phyloP scores from a whole-genome alignment of 75 land plant genomes.

The Picea glauca region DNA sequence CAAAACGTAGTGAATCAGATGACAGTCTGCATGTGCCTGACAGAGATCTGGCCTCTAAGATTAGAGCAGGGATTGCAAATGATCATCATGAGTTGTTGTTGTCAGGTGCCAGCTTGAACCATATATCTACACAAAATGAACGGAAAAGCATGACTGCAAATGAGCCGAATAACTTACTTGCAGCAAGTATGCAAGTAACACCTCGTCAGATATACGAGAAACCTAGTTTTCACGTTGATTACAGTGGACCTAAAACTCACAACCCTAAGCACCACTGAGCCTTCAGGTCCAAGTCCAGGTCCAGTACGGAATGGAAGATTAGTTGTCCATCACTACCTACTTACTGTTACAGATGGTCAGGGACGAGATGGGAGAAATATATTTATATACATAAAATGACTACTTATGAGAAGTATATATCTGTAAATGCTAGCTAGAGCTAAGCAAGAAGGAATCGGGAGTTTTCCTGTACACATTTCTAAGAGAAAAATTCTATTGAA shows the following conservation, averaged over 20 bases:
- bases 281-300: neutral
- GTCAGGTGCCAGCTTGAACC: slow-evolving; percentile 4
- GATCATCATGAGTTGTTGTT: neutral
- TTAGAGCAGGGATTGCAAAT: neutral
- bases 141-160: neutral
- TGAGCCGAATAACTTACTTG: neutral
- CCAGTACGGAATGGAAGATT: neutral
- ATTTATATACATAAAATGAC: neutral
- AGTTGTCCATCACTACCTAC: neutral
- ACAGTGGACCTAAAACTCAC: slow-evolving; percentile 3
- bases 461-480: too few relatives aligned
- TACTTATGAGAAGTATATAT: neutral
- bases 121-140: slow-evolving; percentile 1
- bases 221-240: slow-evolving; percentile 6
- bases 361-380: neutral
- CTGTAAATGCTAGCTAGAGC: neutral
- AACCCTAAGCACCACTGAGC: slow-evolving; percentile 1
- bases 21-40: neutral
- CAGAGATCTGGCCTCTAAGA: neutral
- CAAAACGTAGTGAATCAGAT: neutral
- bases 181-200: neutral
- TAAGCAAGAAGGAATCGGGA: too few relatives aligned
- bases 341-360: neutral
- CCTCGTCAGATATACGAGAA: neutral
- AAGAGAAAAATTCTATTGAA: too few relatives aligned